A percentile compares a stretch with the other conserved stretches of the same genome.
Evolutionary conservation across 2,329 filamentous ascomycete genomes (phyloP).

Genomic region (Sarocladium oryzae): DNA sequence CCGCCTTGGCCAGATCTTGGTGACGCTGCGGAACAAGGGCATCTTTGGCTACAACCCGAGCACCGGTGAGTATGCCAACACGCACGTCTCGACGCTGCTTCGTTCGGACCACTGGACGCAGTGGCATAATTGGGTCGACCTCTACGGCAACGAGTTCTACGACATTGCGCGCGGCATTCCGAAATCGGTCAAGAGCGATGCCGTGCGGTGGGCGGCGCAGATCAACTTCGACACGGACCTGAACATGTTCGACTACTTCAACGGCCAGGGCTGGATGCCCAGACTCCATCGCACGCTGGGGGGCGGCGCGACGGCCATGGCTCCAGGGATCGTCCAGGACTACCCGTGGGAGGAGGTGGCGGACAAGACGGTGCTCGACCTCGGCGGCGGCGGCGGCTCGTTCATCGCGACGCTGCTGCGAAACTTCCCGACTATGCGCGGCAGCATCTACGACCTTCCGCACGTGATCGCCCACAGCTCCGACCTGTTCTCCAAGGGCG

Average conservation of each 20-base stretch:
- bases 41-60: slow-evolving; percentile 26
- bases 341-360: slow-evolving; percentile 35
- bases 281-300: slow-evolving; percentile 30
- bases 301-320: slow-evolving; percentile 28
- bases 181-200: slow-evolving; percentile 16
- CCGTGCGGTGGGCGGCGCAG: slow-evolving; percentile 27
- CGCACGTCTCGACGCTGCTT: slow-evolving; percentile 26
- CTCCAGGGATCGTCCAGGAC: slow-evolving; percentile 32
- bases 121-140: slow-evolving; percentile 36
- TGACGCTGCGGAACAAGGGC: slow-evolving; percentile 24
- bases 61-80: slow-evolving; percentile 27
- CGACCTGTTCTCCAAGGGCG: slow-evolving; percentile 20
- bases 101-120: slow-evolving; percentile 33
- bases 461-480: slow-evolving; percentile 25
- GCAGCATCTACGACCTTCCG: slow-evolving; percentile 28
- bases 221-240: slow-evolving; percentile 33
- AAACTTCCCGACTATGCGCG: slow-evolving; percentile 21
- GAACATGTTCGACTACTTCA: slow-evolving; percentile 33
- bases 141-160: slow-evolving; percentile 38
- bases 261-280: slow-evolving; percentile 23
- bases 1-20: slow-evolving; percentile 26
- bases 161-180: slow-evolving; percentile 35
- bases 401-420: slow-evolving; percentile 29
- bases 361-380: slow-evolving; percentile 25
- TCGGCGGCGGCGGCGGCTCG: slow-evolving; percentile 33